Percentiles rank a stretch among this genome's conserved stretches.
Evolutionary conservation across 257 asterid species (phyloP).

Genomic region (Thymus quinquecostatus): DNA sequence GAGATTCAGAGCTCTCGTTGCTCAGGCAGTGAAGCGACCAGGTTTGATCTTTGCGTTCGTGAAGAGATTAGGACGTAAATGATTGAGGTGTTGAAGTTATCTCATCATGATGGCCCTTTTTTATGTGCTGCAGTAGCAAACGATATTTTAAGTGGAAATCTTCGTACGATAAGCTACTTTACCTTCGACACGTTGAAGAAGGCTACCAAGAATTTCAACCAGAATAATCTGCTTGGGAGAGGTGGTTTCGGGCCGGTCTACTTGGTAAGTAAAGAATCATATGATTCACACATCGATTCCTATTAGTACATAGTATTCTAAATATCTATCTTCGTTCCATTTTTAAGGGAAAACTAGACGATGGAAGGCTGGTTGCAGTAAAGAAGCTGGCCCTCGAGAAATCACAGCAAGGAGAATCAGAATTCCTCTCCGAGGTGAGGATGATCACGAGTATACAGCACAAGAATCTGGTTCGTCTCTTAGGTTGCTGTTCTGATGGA

Average conservation of each 20-base stretch:
- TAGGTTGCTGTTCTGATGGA: slow-evolving; percentile 82
- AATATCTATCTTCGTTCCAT: background rate
- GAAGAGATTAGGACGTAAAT: background rate
- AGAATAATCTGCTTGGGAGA: slow-evolving; percentile 64
- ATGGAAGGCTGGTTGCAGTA: slow-evolving; percentile 64
- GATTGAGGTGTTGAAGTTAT: background rate
- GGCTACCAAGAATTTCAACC: slow-evolving; percentile 79
- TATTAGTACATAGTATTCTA: background rate
- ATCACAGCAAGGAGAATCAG: slow-evolving; percentile 82
- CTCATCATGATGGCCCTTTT: slow-evolving; percentile 20
- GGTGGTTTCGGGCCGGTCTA: slow-evolving; percentile 93
- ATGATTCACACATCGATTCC: background rate
- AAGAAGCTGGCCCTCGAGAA: slow-evolving; percentile 64
- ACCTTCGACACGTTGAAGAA: slow-evolving; percentile 63
- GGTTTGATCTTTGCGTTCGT: slow-evolving; percentile 33
- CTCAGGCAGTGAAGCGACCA: slow-evolving; percentile 38
- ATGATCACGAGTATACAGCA: slow-evolving; percentile 82
- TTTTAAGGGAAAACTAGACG: slow-evolving; percentile 65
- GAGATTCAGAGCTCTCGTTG: slow-evolving; percentile 33
- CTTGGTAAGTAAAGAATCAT: slow-evolving; percentile 46
- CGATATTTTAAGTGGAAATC: slow-evolving; percentile 54
- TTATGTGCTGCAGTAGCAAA: slow-evolving; percentile 48
- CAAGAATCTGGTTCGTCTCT: slow-evolving; percentile 80
- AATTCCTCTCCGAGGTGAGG: slow-evolving; percentile 70
- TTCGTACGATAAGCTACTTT: slow-evolving; percentile 58